A percentile compares a stretch with the other conserved stretches of the same genome.
phyloP scores from a whole-genome alignment of 352 stramenopile species.

The Pythium volutum region DNA sequence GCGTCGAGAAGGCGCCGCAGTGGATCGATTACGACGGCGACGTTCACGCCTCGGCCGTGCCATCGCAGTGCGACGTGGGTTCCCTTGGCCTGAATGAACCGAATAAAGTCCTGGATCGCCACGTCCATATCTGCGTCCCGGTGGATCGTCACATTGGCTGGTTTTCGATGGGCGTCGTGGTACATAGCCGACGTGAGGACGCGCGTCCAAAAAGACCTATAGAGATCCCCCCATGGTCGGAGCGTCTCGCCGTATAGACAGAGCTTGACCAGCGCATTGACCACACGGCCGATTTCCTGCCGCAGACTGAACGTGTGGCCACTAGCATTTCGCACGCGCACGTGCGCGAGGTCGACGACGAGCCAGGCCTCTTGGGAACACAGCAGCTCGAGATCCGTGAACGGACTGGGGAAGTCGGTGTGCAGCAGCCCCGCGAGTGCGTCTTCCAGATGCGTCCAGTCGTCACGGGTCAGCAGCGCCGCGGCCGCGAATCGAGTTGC shows the following conservation, averaged over 20 bases:
- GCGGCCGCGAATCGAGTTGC: background rate
- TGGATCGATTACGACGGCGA: background rate
- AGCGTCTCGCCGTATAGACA: background rate
- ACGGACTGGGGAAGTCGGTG: constrained; percentile 1
- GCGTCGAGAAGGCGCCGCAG: background rate
- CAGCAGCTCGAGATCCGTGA: background rate
- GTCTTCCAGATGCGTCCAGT: background rate
- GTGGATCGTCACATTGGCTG: no score
- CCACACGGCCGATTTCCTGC: background rate
- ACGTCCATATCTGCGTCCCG: background rate
- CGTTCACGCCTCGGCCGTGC: background rate
- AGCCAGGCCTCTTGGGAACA: background rate
- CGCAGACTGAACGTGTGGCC: background rate
- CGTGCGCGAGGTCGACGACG: background rate
- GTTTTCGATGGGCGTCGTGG: no score
- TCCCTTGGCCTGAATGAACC: background rate
- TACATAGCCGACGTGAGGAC: background rate
- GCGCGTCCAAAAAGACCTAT: background rate
- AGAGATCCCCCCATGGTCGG: background rate
- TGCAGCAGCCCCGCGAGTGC: background rate
- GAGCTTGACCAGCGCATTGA: background rate
- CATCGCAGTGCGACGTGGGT: background rate
- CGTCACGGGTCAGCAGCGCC: background rate
- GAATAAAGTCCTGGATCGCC: background rate
- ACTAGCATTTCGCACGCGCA: background rate